A percentile compares a stretch with the other conserved stretches of the same genome.
Conservation (phyloP, 352 stramenopile genomes). For the Pythium sukuiense region DNA sequence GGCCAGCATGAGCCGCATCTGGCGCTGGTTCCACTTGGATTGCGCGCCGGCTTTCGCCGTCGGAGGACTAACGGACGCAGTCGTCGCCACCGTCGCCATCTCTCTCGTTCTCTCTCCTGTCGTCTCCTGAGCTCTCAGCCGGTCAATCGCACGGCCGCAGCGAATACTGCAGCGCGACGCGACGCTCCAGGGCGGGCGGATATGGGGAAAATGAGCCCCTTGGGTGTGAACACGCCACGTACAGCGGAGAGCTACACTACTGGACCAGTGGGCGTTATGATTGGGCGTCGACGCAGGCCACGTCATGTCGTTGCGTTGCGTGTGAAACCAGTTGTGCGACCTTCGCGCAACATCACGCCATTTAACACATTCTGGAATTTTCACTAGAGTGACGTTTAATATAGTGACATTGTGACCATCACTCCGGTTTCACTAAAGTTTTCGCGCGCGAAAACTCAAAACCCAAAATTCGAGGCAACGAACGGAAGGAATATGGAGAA, state of each 20-base stretch:
- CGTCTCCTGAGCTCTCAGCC: not conserved
- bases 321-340: slow-evolving; percentile 14
- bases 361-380: slow-evolving; percentile 1
- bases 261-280: not conserved
- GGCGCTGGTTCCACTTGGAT: slow-evolving; percentile 53
- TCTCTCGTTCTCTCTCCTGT: not conserved
- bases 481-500: slow-evolving; percentile 43
- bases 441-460: not conserved
- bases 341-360: slow-evolving; percentile 24
- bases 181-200: not conserved
- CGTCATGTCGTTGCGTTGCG: slow-evolving; percentile 5
- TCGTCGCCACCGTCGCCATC: not conserved
- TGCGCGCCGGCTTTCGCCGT: not conserved
- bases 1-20: slow-evolving; percentile 68
- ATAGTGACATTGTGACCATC: slow-evolving; percentile 16
- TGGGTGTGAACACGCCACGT: not conserved
- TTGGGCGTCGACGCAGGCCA: slow-evolving; percentile 13
- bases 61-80: not conserved
- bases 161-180: slow-evolving; percentile 22
- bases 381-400: not conserved
- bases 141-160: slow-evolving; percentile 13
- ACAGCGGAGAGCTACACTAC: not conserved
- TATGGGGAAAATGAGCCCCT: not conserved
- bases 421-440: slow-evolving; percentile 10
- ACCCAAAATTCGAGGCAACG: not conserved